Evolutionary conservation across 768 basidiomycete genomes (phyloP).

Genomic region (Infundibulicybe gibba): DNA sequence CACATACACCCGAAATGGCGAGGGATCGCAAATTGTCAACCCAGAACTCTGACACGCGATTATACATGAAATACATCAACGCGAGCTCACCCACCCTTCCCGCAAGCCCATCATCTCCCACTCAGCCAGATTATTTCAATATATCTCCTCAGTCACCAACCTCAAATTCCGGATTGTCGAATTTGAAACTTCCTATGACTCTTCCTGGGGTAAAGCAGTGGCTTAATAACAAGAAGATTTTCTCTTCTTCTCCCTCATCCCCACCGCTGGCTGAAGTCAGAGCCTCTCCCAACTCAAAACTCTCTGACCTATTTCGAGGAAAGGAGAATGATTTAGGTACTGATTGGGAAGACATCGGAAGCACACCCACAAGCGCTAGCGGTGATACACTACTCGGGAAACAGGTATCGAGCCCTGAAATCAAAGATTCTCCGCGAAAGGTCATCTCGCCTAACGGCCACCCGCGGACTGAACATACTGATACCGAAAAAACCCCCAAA

Average conservation of each 20-base stretch:
- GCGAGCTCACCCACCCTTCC: conserved; percentile 29
- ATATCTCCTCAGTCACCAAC: conserved; percentile 33
- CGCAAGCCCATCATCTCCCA: conserved; percentile 40
- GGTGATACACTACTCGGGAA: conserved; percentile 28
- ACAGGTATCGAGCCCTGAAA: conserved; percentile 10
- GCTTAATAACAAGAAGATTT: conserved; percentile 64
- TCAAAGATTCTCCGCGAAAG: conserved; percentile 8
- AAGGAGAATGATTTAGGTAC: conserved; percentile 53
- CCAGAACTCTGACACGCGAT: conserved; percentile 65
- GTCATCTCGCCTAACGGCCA: conserved; percentile 9
- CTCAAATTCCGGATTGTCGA: conserved; percentile 30
- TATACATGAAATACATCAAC: conserved; percentile 49
- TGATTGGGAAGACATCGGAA: conserved; percentile 66
- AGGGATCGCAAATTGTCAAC: conserved; percentile 65
- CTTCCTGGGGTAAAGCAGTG: conserved; percentile 80
- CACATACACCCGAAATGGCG: conserved; percentile 44
- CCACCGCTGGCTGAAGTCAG: conserved; percentile 24
- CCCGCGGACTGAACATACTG: conserved; percentile 19
- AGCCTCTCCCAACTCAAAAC: conserved; percentile 33
- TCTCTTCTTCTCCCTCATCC: conserved; percentile 33
- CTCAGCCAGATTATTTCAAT: conserved; percentile 48
- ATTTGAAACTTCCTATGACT: conserved; percentile 62
- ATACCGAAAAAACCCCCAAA: conserved; percentile 39
- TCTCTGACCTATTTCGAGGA: conserved; percentile 62
- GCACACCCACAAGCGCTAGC: conserved; percentile 45